phyloP scores from a whole-genome alignment of 1,284 basidiomycete genomes.

The Cryptococcus maquisensis region DNA sequence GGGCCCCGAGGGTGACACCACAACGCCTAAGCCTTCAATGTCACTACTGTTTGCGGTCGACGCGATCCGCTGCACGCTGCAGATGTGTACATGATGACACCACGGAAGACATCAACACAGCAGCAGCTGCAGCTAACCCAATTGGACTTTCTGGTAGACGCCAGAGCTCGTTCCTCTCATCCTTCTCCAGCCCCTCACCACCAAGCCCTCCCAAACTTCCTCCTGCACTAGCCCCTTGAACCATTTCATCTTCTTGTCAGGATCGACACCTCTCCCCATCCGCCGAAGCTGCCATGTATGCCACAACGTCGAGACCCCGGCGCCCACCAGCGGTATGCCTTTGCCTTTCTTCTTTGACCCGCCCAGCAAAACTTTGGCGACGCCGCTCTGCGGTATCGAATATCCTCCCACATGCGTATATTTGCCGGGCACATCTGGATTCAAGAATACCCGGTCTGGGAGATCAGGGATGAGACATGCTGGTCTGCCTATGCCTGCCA shows the following conservation, averaged over 20 bases:
- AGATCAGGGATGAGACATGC: constrained; percentile 36
- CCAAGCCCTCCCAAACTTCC: constrained; percentile 21
- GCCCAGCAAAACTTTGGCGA: constrained; percentile 22
- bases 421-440: constrained; percentile 17
- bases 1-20: no score
- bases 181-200: neutral
- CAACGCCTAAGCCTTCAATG: no score
- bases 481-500: constrained; percentile 42
- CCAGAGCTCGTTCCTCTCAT: no score
- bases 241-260: constrained; percentile 35
- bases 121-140: no score
- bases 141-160: no score
- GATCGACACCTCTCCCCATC: constrained; percentile 34
- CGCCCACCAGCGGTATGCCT: constrained; percentile 39
- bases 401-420: constrained; percentile 27
- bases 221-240: constrained; percentile 22
- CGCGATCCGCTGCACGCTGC: no score
- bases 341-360: constrained; percentile 8
- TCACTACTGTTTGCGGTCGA: no score
- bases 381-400: constrained; percentile 25
- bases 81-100: no score
- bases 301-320: constrained; percentile 41
- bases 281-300: constrained; percentile 45
- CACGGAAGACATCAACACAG: no score
- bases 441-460: constrained; percentile 29